Base-by-base conservation (phyloP, 257 asterid species). In the Ilex asprella region DNA sequence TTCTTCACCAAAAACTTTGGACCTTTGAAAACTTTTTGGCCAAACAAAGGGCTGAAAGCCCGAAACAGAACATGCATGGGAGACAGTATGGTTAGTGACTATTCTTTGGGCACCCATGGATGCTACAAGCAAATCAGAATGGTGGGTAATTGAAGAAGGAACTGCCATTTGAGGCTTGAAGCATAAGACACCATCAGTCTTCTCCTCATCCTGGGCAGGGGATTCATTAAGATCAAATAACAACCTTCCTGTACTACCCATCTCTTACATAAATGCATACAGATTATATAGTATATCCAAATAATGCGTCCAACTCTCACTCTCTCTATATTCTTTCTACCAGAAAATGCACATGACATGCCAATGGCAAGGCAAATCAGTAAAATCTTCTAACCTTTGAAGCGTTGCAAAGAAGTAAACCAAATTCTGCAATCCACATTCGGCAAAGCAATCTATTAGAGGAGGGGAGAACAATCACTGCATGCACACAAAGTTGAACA, bases 41-140 rank as follows among this genome's bases (percentile, higher is more conserved):
- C 96, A 82, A 13, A 87, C 86, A 81, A 92, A 92, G 57, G 99
- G 99, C 84, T 89, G 99, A 79, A 92, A 92, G 62, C 95, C 95
- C 31, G 99, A 92, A 60, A 92, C 85, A 62, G 95, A 82, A 63
- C 97, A 85, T 59, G 95, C 97, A 72, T 92, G 99, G 67, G 91
- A 84, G 75, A 92, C 89, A 39, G 97, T 95, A 74, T 78, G 68
- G 78, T 87, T 89, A 81, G 89, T 92, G 50, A 85, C 83, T 67
- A 89, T 85, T 79, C 95, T 80, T 60, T 84, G 89, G 64, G 85
- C 75, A 79, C 84, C 76, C 63, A 76, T 67, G 59, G 97, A 74
- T 32, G 82, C 76, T 65, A 70, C 76, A 68, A 86, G 75, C 74
- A 85, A 76, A 59, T 83, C 84, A 27, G 93, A 61, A 68, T 89